A percentile compares a stretch with the other conserved stretches of the same genome.
These are phyloP conservation scores for Penicillium crystallinum DNA, from an alignment of 495 filamentous ascomycete genomes.

Conservation along the genomic window DNA sequence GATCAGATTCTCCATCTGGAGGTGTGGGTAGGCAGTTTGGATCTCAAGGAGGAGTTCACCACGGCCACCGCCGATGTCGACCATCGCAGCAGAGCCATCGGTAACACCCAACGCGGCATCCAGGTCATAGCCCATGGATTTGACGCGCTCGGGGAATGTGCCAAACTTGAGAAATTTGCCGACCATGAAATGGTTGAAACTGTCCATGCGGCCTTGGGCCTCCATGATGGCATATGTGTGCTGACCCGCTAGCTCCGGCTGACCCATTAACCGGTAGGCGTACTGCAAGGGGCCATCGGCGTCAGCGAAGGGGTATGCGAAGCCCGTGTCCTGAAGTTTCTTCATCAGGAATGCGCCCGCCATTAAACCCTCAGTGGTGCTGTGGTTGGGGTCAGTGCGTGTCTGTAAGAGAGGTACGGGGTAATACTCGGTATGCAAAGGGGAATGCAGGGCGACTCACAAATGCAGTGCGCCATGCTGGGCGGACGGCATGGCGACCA, in stretches of 20 bases:
- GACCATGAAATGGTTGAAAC: constrained; percentile 40
- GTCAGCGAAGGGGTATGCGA: constrained; percentile 34
- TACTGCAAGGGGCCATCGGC: constrained; percentile 32
- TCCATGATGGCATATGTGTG: constrained; percentile 40
- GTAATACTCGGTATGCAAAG: background rate
- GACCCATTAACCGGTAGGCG: constrained; percentile 30
- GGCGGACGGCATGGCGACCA: constrained; percentile 30
- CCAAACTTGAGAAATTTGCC: constrained; percentile 33
- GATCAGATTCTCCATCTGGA: constrained; percentile 35
- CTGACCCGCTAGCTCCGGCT: constrained; percentile 21
- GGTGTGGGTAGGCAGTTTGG: constrained; percentile 33
- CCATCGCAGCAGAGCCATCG: constrained; percentile 25
- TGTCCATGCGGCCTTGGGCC: constrained; percentile 33
- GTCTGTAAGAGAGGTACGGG: background rate
- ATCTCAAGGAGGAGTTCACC: constrained; percentile 49
- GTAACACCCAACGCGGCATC: constrained; percentile 24
- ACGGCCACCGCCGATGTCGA: constrained; percentile 52
- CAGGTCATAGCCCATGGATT: constrained; percentile 26
- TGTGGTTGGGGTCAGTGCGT: constrained; percentile 4
- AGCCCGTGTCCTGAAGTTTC: constrained; percentile 29
- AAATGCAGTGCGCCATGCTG: constrained; percentile 39
- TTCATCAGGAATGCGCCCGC: constrained; percentile 33
- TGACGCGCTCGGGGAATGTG: constrained; percentile 27
- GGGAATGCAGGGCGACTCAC: constrained; percentile 14
- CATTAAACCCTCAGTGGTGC: constrained; percentile 35